Evolutionary conservation across 2,329 filamentous ascomycete species (phyloP).

Genomic region (Cryphonectria nitschkei): DNA sequence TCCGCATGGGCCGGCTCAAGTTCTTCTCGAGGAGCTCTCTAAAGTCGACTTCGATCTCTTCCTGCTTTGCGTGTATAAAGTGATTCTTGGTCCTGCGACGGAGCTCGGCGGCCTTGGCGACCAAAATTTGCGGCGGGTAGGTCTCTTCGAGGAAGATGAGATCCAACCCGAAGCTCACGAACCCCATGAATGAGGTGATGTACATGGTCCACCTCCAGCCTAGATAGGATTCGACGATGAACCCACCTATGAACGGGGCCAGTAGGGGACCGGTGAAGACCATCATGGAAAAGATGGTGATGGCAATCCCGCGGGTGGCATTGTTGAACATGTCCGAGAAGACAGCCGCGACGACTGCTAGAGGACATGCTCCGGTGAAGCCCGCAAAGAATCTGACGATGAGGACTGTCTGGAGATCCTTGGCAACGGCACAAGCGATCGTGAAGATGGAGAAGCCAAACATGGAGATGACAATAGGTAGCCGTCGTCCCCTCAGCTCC

Average conservation of each 20-base stretch:
- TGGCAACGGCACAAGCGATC: constrained; percentile 65
- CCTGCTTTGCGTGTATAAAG: constrained; percentile 73
- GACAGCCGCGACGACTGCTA: constrained; percentile 71
- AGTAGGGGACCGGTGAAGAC: constrained; percentile 70
- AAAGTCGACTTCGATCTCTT: constrained; percentile 71
- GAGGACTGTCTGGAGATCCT: constrained; percentile 70
- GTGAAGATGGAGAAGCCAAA: constrained; percentile 73
- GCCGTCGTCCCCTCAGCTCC: constrained; percentile 69
- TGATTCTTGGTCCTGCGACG: constrained; percentile 68
- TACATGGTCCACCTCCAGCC: constrained; percentile 79
- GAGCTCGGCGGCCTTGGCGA: constrained; percentile 63
- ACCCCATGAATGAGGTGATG: constrained; percentile 65
- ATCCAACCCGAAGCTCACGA: constrained; percentile 61
- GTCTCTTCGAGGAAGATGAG: constrained; percentile 69
- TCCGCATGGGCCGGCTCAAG: constrained; percentile 66
- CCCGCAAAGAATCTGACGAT: constrained; percentile 75
- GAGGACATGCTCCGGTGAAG: constrained; percentile 70
- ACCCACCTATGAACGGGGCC: constrained; percentile 71
- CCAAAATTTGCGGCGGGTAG: constrained; percentile 69
- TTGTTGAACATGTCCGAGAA: constrained; percentile 75
- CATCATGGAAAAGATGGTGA: constrained; percentile 62
- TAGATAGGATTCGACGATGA: constrained; percentile 63
- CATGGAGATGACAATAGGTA: constrained; percentile 64
- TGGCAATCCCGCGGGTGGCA: constrained; percentile 60
- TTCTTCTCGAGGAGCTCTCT: constrained; percentile 67